Percentiles rank a stretch among this genome's conserved stretches.
These are phyloP conservation scores for Carex littledalei DNA, from an alignment of 176 grass and related monocot genomes.

Conservation along the genomic window DNA sequence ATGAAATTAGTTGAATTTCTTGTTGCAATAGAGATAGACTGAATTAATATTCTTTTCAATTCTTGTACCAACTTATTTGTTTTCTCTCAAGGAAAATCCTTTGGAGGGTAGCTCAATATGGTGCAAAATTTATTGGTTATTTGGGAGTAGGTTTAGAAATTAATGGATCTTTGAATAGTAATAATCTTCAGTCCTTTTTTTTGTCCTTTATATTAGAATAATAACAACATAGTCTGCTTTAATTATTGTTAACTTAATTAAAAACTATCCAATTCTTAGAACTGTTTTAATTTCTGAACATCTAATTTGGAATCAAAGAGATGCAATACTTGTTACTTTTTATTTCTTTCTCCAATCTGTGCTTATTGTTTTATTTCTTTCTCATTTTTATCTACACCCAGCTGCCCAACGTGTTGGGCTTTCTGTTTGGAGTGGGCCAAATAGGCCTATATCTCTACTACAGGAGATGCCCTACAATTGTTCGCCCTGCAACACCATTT, in stretches of 20 bases:
- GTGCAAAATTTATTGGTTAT: background rate
- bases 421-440: conserved; percentile 66
- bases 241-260: background rate
- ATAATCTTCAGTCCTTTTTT: background rate
- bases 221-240: background rate
- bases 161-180: background rate
- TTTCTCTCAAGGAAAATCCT: background rate
- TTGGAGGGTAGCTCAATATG: background rate
- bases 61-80: background rate
- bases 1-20: background rate
- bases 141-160: background rate
- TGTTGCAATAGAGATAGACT: background rate
- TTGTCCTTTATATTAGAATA: background rate
- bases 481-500: background rate
- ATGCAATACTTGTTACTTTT: background rate
- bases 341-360: background rate
- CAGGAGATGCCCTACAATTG: conserved; percentile 13
- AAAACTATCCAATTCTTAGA: background rate
- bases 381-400: conserved; percentile 10
- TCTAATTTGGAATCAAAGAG: background rate
- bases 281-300: background rate
- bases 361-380: background rate
- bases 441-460: conserved; percentile 70
- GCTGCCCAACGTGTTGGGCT: conserved; percentile 78
- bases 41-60: background rate